These are phyloP conservation scores for Lumnitzera racemosa DNA, from an alignment of 345 rosid genomes.

Conservation along the genomic window DNA sequence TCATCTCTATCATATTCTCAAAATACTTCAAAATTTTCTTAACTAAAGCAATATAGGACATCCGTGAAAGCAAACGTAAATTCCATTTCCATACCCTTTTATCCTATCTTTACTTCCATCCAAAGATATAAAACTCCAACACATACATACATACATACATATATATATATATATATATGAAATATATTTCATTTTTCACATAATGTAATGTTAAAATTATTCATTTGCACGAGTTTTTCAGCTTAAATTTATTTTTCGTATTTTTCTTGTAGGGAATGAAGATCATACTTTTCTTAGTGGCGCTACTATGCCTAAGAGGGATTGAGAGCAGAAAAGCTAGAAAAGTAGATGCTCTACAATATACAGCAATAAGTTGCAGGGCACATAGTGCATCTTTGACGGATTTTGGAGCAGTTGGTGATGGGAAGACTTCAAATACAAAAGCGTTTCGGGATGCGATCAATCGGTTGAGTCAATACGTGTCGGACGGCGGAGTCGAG, in stretches of 20 bases:
- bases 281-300: conserved; percentile 7
- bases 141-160: too few species aligned
- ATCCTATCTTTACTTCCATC: not conserved
- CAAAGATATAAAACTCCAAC: too few species aligned
- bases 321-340: conserved; percentile 32
- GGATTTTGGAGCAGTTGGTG: conserved; percentile 87
- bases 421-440: conserved; percentile 71
- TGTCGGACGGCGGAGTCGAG: conserved; percentile 59
- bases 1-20: conserved; percentile 2
- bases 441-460: conserved; percentile 73
- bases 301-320: conserved; percentile 15
- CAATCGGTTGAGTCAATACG: conserved; percentile 40
- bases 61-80: too few species aligned
- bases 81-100: not conserved
- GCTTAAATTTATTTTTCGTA: not conserved
- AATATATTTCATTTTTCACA: not conserved
- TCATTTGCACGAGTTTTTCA: not conserved
- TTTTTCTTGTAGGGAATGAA: conserved; percentile 17
- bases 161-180: too few species aligned
- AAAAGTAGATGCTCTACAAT: conserved; percentile 38
- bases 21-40: conserved; percentile 2
- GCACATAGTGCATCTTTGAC: conserved; percentile 71
- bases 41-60: too few species aligned
- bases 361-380: conserved; percentile 70
- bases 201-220: not conserved